Evolutionary conservation across 176 grass and related monocot species (phyloP).

Genomic region (Oryza officinalis): DNA sequence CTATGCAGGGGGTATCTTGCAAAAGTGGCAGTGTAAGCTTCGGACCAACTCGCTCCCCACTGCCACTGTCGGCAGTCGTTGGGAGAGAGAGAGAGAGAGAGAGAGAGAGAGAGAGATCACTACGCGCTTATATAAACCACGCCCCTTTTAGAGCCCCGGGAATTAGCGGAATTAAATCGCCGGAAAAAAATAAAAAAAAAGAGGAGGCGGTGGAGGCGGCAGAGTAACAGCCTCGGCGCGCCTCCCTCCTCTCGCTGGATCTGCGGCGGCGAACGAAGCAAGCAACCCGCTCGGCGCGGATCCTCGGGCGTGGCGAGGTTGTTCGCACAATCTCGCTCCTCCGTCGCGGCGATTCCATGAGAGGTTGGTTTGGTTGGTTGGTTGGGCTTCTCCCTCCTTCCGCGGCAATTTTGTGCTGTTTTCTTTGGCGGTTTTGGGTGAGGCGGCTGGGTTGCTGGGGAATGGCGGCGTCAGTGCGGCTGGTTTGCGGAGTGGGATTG

Average conservation of each 20-base stretch:
- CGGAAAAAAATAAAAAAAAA: neutral
- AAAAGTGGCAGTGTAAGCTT: neutral
- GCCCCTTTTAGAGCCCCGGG: constrained; percentile 14
- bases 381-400: neutral
- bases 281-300: neutral
- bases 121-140: constrained; percentile 26
- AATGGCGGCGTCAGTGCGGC: constrained; percentile 5
- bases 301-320: neutral
- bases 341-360: constrained; percentile 36
- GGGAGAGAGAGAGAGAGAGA: constrained; percentile 8
- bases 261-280: constrained; percentile 30
- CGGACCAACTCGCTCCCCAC: neutral
- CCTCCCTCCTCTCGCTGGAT: constrained; percentile 42
- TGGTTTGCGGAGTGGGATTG: neutral
- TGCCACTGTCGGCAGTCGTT: constrained; percentile 54
- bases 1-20: fast-evolving
- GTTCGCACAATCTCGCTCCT: constrained; percentile 8
- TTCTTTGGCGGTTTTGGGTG: neutral
- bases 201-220: neutral
- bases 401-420: neutral
- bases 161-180: constrained; percentile 42
- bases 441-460: neutral
- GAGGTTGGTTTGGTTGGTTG: constrained; percentile 27
- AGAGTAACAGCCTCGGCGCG: constrained; percentile 29
- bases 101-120: constrained; percentile 11